Evolutionary conservation across 805 yeast species (phyloP).

Genomic region (Candida germanica): DNA sequence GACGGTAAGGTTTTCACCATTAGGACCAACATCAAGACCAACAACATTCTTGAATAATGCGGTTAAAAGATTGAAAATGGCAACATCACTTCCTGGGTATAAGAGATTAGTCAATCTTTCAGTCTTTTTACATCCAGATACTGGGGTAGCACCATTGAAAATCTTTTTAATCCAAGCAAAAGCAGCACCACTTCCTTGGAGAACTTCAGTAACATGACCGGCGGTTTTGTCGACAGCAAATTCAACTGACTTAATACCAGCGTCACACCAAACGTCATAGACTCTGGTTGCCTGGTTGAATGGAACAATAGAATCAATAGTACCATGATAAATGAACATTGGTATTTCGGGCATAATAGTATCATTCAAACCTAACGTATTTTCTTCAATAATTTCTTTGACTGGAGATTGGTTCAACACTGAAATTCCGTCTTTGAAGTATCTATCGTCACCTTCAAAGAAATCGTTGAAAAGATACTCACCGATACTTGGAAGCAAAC

Average conservation of each 20-base stretch:
- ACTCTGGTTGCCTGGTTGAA: conserved; percentile 13
- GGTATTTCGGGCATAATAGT: conserved; percentile 20
- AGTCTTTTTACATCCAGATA: conserved; percentile 49
- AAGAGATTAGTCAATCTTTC: conserved; percentile 48
- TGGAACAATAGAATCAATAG: conserved; percentile 20
- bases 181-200: conserved; percentile 17
- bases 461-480: conserved; percentile 10
- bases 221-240: conserved; percentile 20
- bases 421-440: conserved; percentile 10
- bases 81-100: conserved; percentile 39
- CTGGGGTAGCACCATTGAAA: conserved; percentile 39
- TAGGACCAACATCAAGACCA: conserved; percentile 18
- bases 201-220: conserved; percentile 21
- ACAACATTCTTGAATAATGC: conserved; percentile 16
- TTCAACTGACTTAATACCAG: conserved; percentile 24
- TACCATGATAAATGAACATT: conserved; percentile 21
- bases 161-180: conserved; percentile 16
- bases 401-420: conserved; percentile 5
- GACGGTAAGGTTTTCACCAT: conserved; percentile 26
- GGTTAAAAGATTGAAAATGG: conserved; percentile 30
- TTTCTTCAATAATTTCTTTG: conserved; percentile 6
- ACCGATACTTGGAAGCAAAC: conserved; percentile 5
- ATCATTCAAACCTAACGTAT: conserved; percentile 13
- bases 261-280: conserved; percentile 23
- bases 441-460: conserved; percentile 10